Evolutionary conservation across 202 grass and related monocot species (phyloP).

Genomic region (Zoysia matrella): DNA sequence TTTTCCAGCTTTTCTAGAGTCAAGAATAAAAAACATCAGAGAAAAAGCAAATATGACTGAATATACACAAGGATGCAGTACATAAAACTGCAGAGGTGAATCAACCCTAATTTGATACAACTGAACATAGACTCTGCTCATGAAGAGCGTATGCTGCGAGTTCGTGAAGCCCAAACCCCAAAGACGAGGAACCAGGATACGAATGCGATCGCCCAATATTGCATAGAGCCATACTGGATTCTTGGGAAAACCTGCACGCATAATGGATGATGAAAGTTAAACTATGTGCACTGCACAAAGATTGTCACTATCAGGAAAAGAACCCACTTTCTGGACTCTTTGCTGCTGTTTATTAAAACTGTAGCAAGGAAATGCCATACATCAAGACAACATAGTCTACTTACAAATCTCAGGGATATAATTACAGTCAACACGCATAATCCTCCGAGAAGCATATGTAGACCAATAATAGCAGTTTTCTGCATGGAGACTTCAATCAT

Average conservation of each 20-base stretch:
- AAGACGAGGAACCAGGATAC: constrained; percentile 89
- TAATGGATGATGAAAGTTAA: constrained; percentile 8
- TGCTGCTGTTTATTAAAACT: not conserved
- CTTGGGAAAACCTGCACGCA: constrained; percentile 69
- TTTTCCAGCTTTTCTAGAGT: too few species aligned
- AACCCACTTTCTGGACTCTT: not conserved
- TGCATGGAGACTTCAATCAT: constrained; percentile 48
- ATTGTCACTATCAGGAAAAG: not conserved
- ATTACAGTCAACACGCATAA: constrained; percentile 75
- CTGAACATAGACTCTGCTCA: constrained; percentile 41
- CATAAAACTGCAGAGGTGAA: constrained; percentile 3
- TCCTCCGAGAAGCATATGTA: constrained; percentile 82
- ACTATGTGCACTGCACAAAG: not conserved
- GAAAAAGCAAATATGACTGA: not conserved
- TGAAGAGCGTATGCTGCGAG: constrained; percentile 55
- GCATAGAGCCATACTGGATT: constrained; percentile 67
- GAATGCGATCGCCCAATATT: constrained; percentile 74
- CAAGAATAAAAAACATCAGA: not conserved
- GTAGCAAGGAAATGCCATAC: constrained; percentile 20
- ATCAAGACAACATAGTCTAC: constrained; percentile 44
- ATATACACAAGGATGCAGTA: constrained; percentile 44
- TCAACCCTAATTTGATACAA: constrained; percentile 14
- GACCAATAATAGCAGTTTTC: constrained; percentile 72
- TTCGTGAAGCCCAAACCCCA: constrained; percentile 83
- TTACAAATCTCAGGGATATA: constrained; percentile 96